Evolutionary conservation across 306 rosid species (phyloP), one percentile per base, ranked within the genome.

Genomic region (Senna siamea): DNA sequence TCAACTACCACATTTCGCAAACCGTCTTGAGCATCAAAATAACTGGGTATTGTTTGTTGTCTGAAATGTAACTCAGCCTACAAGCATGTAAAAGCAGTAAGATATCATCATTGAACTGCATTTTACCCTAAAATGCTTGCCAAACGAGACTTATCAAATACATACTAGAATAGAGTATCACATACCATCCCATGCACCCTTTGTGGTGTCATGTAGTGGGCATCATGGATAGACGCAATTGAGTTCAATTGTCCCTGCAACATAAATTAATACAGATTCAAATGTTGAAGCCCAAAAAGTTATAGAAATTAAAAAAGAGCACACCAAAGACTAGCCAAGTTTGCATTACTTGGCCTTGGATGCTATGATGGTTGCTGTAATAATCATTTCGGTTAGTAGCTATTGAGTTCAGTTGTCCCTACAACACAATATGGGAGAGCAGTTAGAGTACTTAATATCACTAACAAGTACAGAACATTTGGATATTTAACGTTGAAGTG

Each of bases 401-500:
- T 60, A 88, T 78, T 8, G 90, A 83, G 76, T 86, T 88, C 79
- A 91, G 76, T 66, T 88, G 93, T 53, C 90, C 91, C 97, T 88
- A 74, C 70, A 83, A 79, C 41, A 70, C 43, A 51, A 68, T 44
- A 66, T 20, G n/a, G 47, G 68, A 63, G 53, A 59, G 23, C 43
- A 32, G 66, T 59, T 11, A 59, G 44, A 76, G 53, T 56, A 38
- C 51, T 72, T 47, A 69, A 50, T 76, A 23, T 71, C 48, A 76
- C 13, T 19, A 69, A 62, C 13, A 15, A 32, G 63, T 26, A n/a
- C 15, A 76, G 41, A 14, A 57, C 13, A 34, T 5, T 17, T 7
- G 34, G 74, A 17, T 57, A 32, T 56, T 43, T 64, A 50, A 9
- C 35, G 30, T 44, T 32, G 71, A 69, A 67, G 47, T 69, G 52